Evolutionary conservation across 176 grass and related monocot species (phyloP), one percentile per base, ranked within the genome.

Genomic region (Zoysia pacifica): DNA sequence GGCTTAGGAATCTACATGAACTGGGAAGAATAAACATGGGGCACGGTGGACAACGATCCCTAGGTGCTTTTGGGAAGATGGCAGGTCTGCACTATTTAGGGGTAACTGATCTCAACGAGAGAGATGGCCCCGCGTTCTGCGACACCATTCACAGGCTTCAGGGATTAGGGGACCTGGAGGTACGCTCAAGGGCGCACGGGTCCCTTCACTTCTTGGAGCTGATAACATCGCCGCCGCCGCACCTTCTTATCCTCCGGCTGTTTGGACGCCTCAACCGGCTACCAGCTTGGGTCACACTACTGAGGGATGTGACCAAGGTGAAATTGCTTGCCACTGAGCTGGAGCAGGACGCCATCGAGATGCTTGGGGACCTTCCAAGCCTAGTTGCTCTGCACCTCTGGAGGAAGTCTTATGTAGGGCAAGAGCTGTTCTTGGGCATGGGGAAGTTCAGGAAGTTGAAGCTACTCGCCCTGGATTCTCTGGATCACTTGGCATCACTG

Each of bases 281-380:
- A 16, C 81, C 81, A 0, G 5, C 1, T 14, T 83, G 81, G 81
- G 41, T 83, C 13, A 15, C 2, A 10, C 53, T 35, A 1, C 71
- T 76, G 8, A 52, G 65, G 9, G 65, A 83, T 11, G 14, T 83
- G 35, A 65, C 37, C 62, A 85, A 85, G 52, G 14, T 85, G 37
- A 44, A 79, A n/a, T 12, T 72, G 0, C 15, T 43, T 2, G 1
- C 5, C 6, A 85, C 74, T 0, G 1, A 53, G 5, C 20, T 85
- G 48, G 0, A 1, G 40, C 64, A 59, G 5, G 54, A 72, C 13
- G 72, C 12, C 0, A 35, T 85, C 8, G 51, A 71, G 15, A 11
- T 2, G 7, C 48, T 85, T 8, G 83, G 48, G 60, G 54, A 35
- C 6, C 65, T 85, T 1, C 65, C 40, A 1, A 82, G 59, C 51